Evolutionary conservation across 1,284 basidiomycete species (phyloP), one percentile per base, ranked within the genome.

Genomic region (Ustilago bromivora): DNA sequence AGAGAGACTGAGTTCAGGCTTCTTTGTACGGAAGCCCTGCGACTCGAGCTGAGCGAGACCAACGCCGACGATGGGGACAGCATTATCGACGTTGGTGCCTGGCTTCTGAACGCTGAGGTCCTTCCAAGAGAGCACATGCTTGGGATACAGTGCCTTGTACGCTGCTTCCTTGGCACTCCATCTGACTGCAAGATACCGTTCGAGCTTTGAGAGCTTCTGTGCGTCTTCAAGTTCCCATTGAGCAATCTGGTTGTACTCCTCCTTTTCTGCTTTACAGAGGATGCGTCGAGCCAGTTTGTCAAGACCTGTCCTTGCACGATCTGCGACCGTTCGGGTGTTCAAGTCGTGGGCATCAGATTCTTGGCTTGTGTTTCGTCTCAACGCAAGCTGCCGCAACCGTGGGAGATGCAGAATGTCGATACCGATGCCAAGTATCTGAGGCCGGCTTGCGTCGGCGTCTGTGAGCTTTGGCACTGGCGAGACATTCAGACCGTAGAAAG

Each of bases 61-160:
- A 1, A 58, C 19, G 1, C 52, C 35, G 13, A 59, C 61, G 38
- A 56, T 49, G 7, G 46, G 43, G 8, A 43, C 46, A 7, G 3
- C 19, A 12, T 35, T 2, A 2, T 51, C 3, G n/a, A 7, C 32
- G 1, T n/a, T 15, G 1, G 59, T 35, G 2, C 23, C 51, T 1
- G 56, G 63, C 46, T 81, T 81, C 43, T 41, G 47, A 36, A 88
- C 67, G 35, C 86, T 81, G 60, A 95, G 86, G 38, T 94, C 90
- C 82, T 93, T 92, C 94, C 94, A 95, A 2, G 89, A 90, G n/a
- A 92, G 90, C 23, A 85, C 87, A 47, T 89, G 82, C 31, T 80
- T 70, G 2, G 92, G 91, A 79, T 91, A 94, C 63, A 95, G 82
- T 0, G 95, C 93, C 85, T 97, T 96, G 88, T 95, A 96, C 0